Base-by-base conservation (phyloP, 2,329 filamentous ascomycete species). In the Periconia macrospinosa region DNA sequence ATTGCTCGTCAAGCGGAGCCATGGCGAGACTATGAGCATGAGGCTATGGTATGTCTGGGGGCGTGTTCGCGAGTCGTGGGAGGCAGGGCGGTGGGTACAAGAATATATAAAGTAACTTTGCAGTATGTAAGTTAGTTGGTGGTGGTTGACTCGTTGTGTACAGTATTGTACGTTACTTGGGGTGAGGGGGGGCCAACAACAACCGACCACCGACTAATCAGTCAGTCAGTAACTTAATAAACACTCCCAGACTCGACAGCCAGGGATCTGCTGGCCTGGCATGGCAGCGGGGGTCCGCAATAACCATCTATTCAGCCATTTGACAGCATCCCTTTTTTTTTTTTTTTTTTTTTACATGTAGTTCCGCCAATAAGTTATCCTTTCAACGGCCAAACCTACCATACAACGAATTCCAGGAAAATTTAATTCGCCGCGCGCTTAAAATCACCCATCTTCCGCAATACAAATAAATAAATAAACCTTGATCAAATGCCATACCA, bases 1-100 rank as follows among this genome's bases (percentile, higher is more conserved):
- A 86, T 76, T 83, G 81, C 78, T 85, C 82, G 75, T 87, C 83
- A 69, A 79, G 76, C 65, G 78, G 76, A 57, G 75, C 74, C 74
- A 76, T 76, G 54, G 52, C 52, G 59, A 37, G 60, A 53, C 57
- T 41, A 56, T 62, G 62, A 61, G 62, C 68, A 73, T 72, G 60
- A 61, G 59, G 56, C n/a, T 46, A 27, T 37, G 41, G 33, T 14
- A n/a, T 14, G 15, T 37, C 11, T 37, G 5, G 15, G n/a, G 33
- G 33, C 11, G 33, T 3, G 33, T 37, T 37, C 5, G 33, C 11
- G 33, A n/a, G 33, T n/a, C 11, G 33, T 37, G 11, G 33, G 33
- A 13, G 15, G 11, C 5, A n/a, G 33, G 11, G 6, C 5, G 11
- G 3, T 6, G 33, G 33, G 11, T 37, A 37, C 11, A 37, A n/a